Evolutionary conservation across 2,329 filamentous ascomycete genomes (phyloP).

Genomic region (Hymenoscyphus linearis): DNA sequence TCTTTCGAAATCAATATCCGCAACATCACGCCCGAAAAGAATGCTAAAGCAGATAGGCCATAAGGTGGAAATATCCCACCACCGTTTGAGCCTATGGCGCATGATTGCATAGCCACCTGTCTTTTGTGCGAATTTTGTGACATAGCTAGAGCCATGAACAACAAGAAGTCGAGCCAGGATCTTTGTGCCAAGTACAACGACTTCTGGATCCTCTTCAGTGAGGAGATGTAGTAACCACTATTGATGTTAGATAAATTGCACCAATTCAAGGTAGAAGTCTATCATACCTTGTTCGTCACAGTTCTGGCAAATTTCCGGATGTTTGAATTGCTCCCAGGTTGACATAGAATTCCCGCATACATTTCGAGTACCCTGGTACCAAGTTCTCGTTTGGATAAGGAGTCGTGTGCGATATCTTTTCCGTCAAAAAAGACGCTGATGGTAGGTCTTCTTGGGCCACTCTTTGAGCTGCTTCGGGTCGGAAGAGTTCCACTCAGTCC

Average conservation of each 20-base stretch:
- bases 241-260: constrained; percentile 29
- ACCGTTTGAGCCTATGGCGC: constrained; percentile 73
- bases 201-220: constrained; percentile 77
- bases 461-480: constrained; percentile 32
- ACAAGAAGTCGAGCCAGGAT: constrained; percentile 80
- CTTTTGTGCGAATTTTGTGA: constrained; percentile 83
- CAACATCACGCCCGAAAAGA: constrained; percentile 78
- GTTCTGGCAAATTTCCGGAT: constrained; percentile 88
- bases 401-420: constrained; percentile 34
- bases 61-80: constrained; percentile 80
- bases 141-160: constrained; percentile 75
- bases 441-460: constrained; percentile 27
- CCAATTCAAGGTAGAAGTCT: not conserved
- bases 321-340: constrained; percentile 59
- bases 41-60: constrained; percentile 89
- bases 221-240: constrained; percentile 90
- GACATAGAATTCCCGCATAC: constrained; percentile 73
- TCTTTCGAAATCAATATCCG: constrained; percentile 65
- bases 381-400: constrained; percentile 61
- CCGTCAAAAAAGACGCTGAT: constrained; percentile 25
- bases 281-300: constrained; percentile 81
- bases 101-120: constrained; percentile 85
- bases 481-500: constrained; percentile 40
- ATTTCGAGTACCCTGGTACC: constrained; percentile 71
- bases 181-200: constrained; percentile 74